Conservation (phyloP, 2,329 filamentous ascomycete species). For the Colletotrichum gigasporum region DNA sequence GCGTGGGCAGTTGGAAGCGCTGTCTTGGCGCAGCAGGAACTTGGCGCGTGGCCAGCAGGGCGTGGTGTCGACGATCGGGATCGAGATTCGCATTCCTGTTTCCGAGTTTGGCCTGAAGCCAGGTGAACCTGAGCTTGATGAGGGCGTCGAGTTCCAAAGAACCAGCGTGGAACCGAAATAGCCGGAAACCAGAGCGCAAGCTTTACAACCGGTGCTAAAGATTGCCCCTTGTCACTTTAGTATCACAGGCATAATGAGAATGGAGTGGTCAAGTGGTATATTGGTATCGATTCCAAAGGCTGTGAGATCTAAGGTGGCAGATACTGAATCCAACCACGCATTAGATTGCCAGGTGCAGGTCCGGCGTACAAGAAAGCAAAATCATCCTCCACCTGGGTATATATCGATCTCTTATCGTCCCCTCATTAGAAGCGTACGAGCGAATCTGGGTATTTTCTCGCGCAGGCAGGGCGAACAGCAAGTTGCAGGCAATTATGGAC, state of each 20-base stretch:
- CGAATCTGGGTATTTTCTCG: no score
- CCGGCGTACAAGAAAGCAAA: conserved; percentile 1
- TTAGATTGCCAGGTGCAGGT: not conserved
- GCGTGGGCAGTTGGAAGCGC: conserved; percentile 16
- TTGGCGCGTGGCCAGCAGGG: not conserved
- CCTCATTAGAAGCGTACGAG: not conserved
- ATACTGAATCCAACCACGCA: not conserved
- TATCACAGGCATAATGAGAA: not conserved
- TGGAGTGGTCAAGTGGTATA: not conserved
- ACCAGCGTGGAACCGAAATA: no score
- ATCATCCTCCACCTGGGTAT: conserved; percentile 24
- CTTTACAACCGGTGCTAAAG: no score
- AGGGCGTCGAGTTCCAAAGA: no score
- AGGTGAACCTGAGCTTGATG: no score
- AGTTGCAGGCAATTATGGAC: no score
- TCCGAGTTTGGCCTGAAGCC: no score
- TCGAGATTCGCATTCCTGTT: no score
- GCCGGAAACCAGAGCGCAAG: no score
- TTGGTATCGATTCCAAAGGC: not conserved
- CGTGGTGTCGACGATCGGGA: not conserved
- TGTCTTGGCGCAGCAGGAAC: not conserved
- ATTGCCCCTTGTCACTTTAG: not conserved
- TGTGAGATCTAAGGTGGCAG: not conserved
- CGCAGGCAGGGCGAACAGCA: no score
- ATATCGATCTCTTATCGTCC: not conserved